Base-by-base conservation (phyloP, 148 eudicot genomes). In the Rhododendron henanense region DNA sequence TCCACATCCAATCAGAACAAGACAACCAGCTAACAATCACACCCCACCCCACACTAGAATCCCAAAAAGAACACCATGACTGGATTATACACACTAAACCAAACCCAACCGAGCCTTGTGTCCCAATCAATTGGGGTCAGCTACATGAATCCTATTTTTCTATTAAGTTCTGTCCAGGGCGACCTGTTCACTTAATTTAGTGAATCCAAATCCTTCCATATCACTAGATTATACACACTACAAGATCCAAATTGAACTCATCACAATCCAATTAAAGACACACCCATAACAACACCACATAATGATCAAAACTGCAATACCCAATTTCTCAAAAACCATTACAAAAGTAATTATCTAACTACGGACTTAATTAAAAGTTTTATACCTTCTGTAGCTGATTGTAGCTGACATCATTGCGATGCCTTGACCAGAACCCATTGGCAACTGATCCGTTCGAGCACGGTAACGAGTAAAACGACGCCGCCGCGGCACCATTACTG, bases 381-480 rank as follows among this genome's bases (percentile, higher is more conserved):
- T 41, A 67, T 67, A 83, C 57, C 78, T 67, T 95, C 91, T 94
- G 95, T 28, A 96, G 95, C 92, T 95, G 96, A 90, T 92, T 92
- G 83, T 88, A 89, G 91, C 93, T 90, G 85, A 96, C 86, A 89
- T 90, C 98, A 87, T 88, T 91, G 3, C 95, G 91, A 84, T 94
- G 94, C 86, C 90, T 93, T 53, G 99, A 93, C 99, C 99, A 95
- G 86, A 95, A 95, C 37, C 92, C 97, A 85, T 91, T 91, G 33
- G 90, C 76, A 79, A 90, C 90, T 85, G 97, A 92, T 89, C 95
- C 96, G 93, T 91, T 89, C 41, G 87, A 89, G 85, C 89, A 84
- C 25, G 92, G 89, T 31, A 90, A 86, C 53, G 92, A 86, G 87
- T 69, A 88, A 78, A 84, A 85, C 81, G 91, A 85, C 82, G 92